Evolutionary conservation across 495 filamentous ascomycete species (phyloP).

Genomic region (Penicillium lividum): DNA sequence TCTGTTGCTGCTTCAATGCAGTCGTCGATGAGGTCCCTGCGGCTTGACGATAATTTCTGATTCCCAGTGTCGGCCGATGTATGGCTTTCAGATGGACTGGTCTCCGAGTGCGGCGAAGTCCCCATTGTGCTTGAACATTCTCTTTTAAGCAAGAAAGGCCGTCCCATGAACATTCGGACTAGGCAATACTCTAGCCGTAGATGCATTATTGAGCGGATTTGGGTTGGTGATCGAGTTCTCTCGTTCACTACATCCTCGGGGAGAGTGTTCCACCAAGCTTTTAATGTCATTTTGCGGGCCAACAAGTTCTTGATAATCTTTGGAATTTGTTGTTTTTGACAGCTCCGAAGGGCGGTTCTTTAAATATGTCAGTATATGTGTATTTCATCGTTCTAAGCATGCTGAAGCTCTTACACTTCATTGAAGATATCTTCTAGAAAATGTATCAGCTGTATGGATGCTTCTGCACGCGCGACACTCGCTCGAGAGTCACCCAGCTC

Average conservation of each 20-base stretch:
- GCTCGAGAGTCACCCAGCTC: neutral
- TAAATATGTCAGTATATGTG: neutral
- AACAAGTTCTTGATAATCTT: constrained; percentile 17
- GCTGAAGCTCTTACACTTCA: constrained; percentile 23
- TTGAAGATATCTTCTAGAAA: constrained; percentile 29
- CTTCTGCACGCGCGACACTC: constrained; percentile 15
- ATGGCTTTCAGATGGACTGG: neutral
- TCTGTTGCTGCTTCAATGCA: constrained; percentile 31
- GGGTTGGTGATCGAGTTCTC: neutral
- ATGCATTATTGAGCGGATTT: constrained; percentile 28
- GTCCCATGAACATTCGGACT: constrained; percentile 34
- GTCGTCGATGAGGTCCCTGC: constrained; percentile 24
- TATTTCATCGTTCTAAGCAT: neutral
- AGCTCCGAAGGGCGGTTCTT: constrained; percentile 21
- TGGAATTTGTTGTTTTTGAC: constrained; percentile 15
- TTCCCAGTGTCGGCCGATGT: neutral
- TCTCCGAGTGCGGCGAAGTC: constrained; percentile 8
- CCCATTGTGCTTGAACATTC: constrained; percentile 7
- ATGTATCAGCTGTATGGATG: constrained; percentile 27
- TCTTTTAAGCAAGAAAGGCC: constrained; percentile 33
- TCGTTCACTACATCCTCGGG: constrained; percentile 14
- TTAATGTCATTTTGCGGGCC: constrained; percentile 15
- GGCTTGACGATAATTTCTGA: constrained; percentile 6
- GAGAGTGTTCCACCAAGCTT: constrained; percentile 31
- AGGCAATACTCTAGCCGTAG: constrained; percentile 35